phyloP scores from a whole-genome alignment of 2,329 filamentous ascomycete species.

The Cercospora sp. region DNA sequence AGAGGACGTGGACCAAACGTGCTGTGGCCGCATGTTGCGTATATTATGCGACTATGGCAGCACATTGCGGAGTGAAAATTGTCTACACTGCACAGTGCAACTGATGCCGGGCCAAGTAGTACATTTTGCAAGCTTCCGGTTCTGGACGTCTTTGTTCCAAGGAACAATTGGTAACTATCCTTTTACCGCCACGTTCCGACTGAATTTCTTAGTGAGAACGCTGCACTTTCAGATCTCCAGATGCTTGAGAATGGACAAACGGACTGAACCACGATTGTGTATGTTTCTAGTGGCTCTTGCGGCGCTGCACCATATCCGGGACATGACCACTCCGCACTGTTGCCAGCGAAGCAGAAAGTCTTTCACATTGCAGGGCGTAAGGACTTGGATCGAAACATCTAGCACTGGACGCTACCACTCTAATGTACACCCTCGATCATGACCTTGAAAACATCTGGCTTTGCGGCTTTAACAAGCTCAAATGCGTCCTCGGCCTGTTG shows the following conservation, averaged over 20 bases:
- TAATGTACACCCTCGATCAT: constrained; percentile 45
- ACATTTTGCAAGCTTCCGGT: neutral
- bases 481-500: constrained; percentile 53
- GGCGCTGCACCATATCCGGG: neutral
- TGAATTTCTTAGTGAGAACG: neutral
- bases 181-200: neutral
- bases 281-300: neutral
- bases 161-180: neutral
- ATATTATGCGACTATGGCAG: constrained; percentile 46
- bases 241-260: neutral
- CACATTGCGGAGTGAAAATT: constrained; percentile 39
- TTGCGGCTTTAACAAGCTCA: constrained; percentile 45
- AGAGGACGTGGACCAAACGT: constrained; percentile 39
- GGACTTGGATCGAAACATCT: neutral
- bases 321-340: neutral
- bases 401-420: neutral
- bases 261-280: neutral
- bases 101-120: neutral
- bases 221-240: neutral
- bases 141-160: constrained; percentile 1
- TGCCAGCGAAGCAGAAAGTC: neutral
- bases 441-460: constrained; percentile 45
- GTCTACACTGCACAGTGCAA: neutral
- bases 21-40: constrained; percentile 46
- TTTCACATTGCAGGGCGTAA: neutral